Evolutionary conservation across 148 eudicot genomes (phyloP), one percentile per base, ranked within the genome.

Genomic region (Mesembryanthemum crystallinum): DNA sequence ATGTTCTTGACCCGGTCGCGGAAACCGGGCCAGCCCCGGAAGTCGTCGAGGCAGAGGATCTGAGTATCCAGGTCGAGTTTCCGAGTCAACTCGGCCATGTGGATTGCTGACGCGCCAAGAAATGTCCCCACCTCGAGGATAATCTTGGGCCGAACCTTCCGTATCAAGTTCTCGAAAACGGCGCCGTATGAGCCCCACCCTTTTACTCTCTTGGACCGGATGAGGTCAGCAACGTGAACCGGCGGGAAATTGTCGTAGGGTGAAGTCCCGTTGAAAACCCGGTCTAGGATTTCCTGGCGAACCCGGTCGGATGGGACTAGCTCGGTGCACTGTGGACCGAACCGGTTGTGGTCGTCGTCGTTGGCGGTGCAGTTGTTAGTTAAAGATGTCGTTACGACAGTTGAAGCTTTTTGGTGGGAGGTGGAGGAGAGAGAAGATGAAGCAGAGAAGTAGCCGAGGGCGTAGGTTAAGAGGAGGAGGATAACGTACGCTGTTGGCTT

Each of bases 141-240:
- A 24, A 67, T 84, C 23, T 69, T 71, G 39, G 97, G 97, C 0
- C 68, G 73, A 69, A 82, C 84, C 71, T 81, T 79, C 5, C 32
- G 75, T 11, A 91, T 88, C 0, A 91, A 81, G 78, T 81, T 86
- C 62, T 85, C 82, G 69, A 91, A 91, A 10, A 91, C 93, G 52
- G 88, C 73, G 13, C 90, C 90, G 72, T 81, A 70, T 21, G 97
- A 91, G 20, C 93, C 97, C 97, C 93, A 89, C 3, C 97, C 93
- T 71, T 84, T 86, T 58, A 86, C 79, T 60, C 87, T 49, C 7
- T 45, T 82, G 0, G 72, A 66, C 7, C 73, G 73, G 33, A 89
- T 80, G 69, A 86, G 78, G 1, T 42, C 47, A 37, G 73, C 69
- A 30, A 82, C 76, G 82, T 89, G 84, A 5, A 80, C 66, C 23